Conservation (phyloP, 2,329 filamentous ascomycete genomes). For the Aspergillus carbonarius region DNA sequence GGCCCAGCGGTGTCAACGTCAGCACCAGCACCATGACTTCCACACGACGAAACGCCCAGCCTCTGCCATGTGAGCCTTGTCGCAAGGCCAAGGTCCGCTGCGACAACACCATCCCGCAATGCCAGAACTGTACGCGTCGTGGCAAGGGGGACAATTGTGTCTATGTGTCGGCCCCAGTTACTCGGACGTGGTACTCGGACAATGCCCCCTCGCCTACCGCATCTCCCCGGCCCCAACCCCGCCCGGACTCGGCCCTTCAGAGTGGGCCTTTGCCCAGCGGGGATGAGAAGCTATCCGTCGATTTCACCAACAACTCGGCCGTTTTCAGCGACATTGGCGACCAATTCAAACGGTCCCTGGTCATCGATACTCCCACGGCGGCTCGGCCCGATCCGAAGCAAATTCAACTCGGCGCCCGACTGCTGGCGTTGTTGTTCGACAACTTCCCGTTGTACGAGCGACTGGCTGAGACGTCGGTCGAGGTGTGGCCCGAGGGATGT, state of each 20-base stretch:
- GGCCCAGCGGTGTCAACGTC: neutral
- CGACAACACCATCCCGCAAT: conserved; percentile 22
- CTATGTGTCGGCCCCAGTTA: conserved; percentile 20
- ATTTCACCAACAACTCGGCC: conserved; percentile 19
- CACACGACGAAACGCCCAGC: conserved; percentile 14
- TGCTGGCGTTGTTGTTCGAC: conserved; percentile 19
- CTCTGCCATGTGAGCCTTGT: conserved; percentile 27
- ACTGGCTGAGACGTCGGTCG: conserved; percentile 14
- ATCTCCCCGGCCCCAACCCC: neutral
- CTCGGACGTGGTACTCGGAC: conserved; percentile 8
- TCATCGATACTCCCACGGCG: neutral
- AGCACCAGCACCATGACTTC: conserved; percentile 3
- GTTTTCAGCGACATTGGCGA: conserved; percentile 16
- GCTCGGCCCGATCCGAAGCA: conserved; percentile 11
- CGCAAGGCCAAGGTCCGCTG: conserved; percentile 27
- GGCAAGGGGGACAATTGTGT: conserved; percentile 17
- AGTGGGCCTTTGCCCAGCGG: neutral
- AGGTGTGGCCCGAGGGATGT: conserved; percentile 21
- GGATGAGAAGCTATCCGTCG: conserved; percentile 6
- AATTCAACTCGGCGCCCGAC: conserved; percentile 24
- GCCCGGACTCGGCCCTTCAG: conserved; percentile 1
- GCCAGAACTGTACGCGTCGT: conserved; percentile 19
- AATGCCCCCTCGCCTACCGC: conserved; percentile 1
- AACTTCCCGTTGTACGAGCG: conserved; percentile 22
- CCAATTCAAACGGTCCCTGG: neutral